A percentile compares a stretch with the other conserved stretches of the same genome.
Evolutionary conservation across 2,329 filamentous ascomycete genomes (phyloP).

Genomic region (Alternaria arbusti): DNA sequence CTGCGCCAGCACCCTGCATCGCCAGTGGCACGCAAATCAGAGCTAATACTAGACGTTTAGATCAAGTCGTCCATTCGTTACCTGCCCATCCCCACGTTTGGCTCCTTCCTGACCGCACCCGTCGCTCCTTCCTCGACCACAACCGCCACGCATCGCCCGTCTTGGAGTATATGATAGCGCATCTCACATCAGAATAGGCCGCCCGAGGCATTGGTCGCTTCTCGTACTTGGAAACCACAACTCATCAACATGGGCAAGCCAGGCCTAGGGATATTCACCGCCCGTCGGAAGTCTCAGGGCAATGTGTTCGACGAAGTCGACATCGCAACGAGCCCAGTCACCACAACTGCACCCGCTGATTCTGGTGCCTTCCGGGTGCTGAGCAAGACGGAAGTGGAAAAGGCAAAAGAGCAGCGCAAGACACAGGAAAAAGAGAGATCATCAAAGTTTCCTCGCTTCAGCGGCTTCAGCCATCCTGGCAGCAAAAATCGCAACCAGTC

Average conservation of each 20-base stretch:
- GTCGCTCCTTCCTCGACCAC: constrained; percentile 8
- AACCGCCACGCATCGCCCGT: constrained; percentile 3
- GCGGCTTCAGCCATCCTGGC: constrained; percentile 35
- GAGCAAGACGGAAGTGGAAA: constrained; percentile 40
- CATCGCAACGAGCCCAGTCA: constrained; percentile 29
- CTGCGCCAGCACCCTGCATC: constrained; percentile 1
- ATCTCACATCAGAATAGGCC: constrained; percentile 23
- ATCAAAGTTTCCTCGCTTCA: constrained; percentile 45
- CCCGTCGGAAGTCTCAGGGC: constrained; percentile 47
- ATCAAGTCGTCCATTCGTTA: constrained; percentile 12
- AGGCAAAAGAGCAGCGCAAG: constrained; percentile 35
- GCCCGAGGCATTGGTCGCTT: constrained; percentile 23
- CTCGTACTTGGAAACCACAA: constrained; percentile 3
- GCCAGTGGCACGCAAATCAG: background rate
- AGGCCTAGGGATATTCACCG: constrained; percentile 40
- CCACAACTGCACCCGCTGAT: constrained; percentile 24
- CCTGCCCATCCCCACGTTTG: background rate
- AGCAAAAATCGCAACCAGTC: constrained; percentile 45
- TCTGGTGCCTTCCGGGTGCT: constrained; percentile 45
- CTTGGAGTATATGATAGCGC: constrained; percentile 25
- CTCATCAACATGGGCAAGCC: constrained; percentile 39
- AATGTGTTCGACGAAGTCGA: constrained; percentile 42
- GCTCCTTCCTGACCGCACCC: background rate
- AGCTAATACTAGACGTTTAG: constrained; percentile 1
- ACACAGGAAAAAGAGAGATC: constrained; percentile 39